Evolutionary conservation across 2,329 filamentous ascomycete genomes (phyloP), one percentile per base, ranked within the genome.

Genomic region (Rhynchosporium agropyri): DNA sequence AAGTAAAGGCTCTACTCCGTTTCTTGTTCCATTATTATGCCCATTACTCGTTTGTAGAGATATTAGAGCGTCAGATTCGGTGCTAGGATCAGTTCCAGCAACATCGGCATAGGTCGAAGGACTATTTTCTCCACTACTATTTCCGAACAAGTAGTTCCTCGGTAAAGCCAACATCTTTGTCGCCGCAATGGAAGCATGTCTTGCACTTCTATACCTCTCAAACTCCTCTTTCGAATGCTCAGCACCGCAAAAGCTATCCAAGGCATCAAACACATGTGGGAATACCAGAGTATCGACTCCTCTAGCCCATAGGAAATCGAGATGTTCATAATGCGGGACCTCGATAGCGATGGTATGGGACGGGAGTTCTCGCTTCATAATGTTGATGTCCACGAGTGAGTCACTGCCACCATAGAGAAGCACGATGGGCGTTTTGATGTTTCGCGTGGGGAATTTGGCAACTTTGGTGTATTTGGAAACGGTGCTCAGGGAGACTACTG

Each of bases 341-440:
- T 94, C 89, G 43, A 88, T 95, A 1, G 92, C 92, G 2, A 94
- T 83, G 0, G 95, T 98, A 74, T 91, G 90, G 28, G 82, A 81
- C 0, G 95, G 95, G 12, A 99, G 81, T 75, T 97, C 92, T 73
- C 87, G 89, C 60, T 97, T 80, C 94, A 98, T 98, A 63, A 93
- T 85, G 40, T 90, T 85, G 75, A 99, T 97, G 73, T 98, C 93
- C 2, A 99, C 92, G 33, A 99, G 79, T 58, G 92, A 97, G 77
- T 99, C 95, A 67, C 87, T 93, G 36, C 93, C 95, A 20, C 95
- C 95, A 71, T 98, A 98, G 6, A 99, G 85, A 1, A 99, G 82
- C 5, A 97, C 92, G 60, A 98, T 90, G 0, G 95, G 95, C 0
- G 95, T 97, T 73, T 91, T 93, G 80, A 99, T 99, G 74, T 99